These are phyloP conservation scores for Syncephalastrum sp. DNA, from an alignment of 371 early-diverging fungal genomes.

Conservation along the genomic window DNA sequence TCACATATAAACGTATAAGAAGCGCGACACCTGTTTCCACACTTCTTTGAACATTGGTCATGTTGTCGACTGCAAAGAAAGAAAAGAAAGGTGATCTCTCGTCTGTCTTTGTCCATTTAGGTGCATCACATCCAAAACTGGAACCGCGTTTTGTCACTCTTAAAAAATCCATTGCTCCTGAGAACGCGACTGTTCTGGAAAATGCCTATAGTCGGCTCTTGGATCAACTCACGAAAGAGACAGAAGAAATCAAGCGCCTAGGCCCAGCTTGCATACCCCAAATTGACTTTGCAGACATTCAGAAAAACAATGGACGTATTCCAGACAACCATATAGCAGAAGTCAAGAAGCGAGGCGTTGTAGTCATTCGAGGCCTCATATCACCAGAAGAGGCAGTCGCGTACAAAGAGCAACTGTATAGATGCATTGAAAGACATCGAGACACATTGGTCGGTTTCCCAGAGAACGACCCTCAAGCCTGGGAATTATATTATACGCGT, in stretches of 20 bases:
- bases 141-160: constrained; percentile 20
- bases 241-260: constrained; percentile 15
- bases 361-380: constrained; percentile 27
- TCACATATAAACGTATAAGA: too few relatives aligned
- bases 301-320: constrained; percentile 15
- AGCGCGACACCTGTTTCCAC: background rate
- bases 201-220: constrained; percentile 23
- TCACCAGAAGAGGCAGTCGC: constrained; percentile 16
- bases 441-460: constrained; percentile 27
- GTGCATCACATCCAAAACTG: constrained; percentile 17
- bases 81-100: constrained; percentile 28
- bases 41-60: constrained; percentile 4
- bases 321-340: constrained; percentile 21
- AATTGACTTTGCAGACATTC: too few relatives aligned
- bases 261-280: constrained; percentile 14
- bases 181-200: constrained; percentile 17
- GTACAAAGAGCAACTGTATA: constrained; percentile 28
- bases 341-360: constrained; percentile 26
- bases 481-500: constrained; percentile 33
- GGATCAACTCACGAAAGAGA: constrained; percentile 20
- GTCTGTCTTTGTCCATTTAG: constrained; percentile 32
- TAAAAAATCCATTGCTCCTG: constrained; percentile 19
- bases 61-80: constrained; percentile 1
- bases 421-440: constrained; percentile 21
- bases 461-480: constrained; percentile 27